Percentiles rank a stretch among this genome's conserved stretches.
Conservation (phyloP, 169 alveolate species). For the Cryptosporidium meleagridis region DNA sequence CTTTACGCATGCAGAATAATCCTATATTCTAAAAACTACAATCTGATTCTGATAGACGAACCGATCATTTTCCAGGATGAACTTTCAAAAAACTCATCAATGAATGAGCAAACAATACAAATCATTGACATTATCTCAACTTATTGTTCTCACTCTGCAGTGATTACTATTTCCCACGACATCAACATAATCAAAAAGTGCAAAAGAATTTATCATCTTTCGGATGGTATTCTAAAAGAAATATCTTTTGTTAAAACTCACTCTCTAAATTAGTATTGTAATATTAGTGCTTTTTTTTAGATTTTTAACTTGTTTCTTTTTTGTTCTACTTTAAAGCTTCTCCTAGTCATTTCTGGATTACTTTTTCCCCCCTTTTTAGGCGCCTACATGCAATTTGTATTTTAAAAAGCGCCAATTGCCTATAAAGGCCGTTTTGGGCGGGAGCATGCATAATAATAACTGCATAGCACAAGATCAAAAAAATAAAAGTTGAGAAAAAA, state of each 20-base stretch:
- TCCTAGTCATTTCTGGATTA: too few species aligned
- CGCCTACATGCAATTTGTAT: background rate
- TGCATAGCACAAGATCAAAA: slow-evolving; percentile 16
- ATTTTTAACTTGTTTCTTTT: background rate
- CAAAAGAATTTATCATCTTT: slow-evolving; percentile 22
- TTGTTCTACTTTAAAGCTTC: background rate
- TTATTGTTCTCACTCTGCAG: slow-evolving; percentile 67
- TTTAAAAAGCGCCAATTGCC: too few species aligned
- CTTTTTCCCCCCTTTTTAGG: background rate
- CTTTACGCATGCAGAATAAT: slow-evolving; percentile 45
- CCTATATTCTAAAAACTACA: slow-evolving; percentile 49
- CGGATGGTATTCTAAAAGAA: slow-evolving; percentile 43
- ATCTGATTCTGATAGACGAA: slow-evolving; percentile 52
- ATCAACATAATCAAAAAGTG: slow-evolving; percentile 48
- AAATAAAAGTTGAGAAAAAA: background rate
- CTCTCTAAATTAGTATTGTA: background rate
- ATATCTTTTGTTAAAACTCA: slow-evolving; percentile 33
- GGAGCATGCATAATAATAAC: slow-evolving; percentile 7
- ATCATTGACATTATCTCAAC: slow-evolving; percentile 55
- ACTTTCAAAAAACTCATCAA: slow-evolving; percentile 11
- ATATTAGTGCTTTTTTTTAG: background rate
- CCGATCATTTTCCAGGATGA: slow-evolving; percentile 36
- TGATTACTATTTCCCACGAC: slow-evolving; percentile 62
- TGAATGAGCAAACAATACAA: slow-evolving; percentile 45
- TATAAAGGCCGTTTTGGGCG: background rate